These are phyloP conservation scores for Aspergillus hiratsukae DNA, from an alignment of 2,329 filamentous ascomycete genomes.

Conservation along the genomic window DNA sequence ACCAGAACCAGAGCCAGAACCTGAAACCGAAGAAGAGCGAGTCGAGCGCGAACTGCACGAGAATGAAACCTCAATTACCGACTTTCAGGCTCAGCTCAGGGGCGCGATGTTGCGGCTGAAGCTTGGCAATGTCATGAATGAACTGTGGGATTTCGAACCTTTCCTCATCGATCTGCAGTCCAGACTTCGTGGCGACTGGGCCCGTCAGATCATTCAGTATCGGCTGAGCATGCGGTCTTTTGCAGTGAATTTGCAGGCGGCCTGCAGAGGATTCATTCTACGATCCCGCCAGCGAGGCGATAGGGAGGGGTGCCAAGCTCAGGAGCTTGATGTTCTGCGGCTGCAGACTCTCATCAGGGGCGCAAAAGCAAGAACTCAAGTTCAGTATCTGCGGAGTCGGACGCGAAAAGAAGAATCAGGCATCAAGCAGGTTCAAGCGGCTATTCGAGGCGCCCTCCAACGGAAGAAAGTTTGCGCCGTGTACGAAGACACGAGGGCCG, in stretches of 20 bases:
- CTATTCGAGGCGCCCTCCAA: conserved; percentile 47
- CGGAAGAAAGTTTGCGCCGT: conserved; percentile 44
- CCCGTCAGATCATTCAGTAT: conserved; percentile 77
- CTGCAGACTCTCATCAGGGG: conserved; percentile 77
- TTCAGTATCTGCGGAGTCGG: conserved; percentile 38
- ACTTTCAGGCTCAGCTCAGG: conserved; percentile 81
- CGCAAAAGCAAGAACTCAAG: conserved; percentile 39
- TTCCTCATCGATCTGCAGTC: conserved; percentile 78
- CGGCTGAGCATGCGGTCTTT: conserved; percentile 77
- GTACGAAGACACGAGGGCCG: conserved; percentile 58
- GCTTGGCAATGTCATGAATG: conserved; percentile 79
- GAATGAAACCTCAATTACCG: conserved; percentile 65
- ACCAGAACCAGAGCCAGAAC: conserved; percentile 68
- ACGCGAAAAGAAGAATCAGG: conserved; percentile 39
- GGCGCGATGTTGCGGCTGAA: conserved; percentile 73
- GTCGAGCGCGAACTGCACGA: conserved; percentile 77
- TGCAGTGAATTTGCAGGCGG: conserved; percentile 73
- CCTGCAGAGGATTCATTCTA: conserved; percentile 69
- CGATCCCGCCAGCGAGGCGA: conserved; percentile 60
- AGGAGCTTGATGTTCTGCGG: conserved; percentile 67
- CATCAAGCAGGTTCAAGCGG: conserved; percentile 52
- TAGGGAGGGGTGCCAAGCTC: conserved; percentile 67
- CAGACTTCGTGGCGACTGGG: conserved; percentile 80
- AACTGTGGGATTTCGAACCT: conserved; percentile 81
- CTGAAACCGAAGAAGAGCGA: conserved; percentile 85